Evolutionary conservation across 257 asterid species (phyloP).

Genomic region (Capsicum pubescens): DNA sequence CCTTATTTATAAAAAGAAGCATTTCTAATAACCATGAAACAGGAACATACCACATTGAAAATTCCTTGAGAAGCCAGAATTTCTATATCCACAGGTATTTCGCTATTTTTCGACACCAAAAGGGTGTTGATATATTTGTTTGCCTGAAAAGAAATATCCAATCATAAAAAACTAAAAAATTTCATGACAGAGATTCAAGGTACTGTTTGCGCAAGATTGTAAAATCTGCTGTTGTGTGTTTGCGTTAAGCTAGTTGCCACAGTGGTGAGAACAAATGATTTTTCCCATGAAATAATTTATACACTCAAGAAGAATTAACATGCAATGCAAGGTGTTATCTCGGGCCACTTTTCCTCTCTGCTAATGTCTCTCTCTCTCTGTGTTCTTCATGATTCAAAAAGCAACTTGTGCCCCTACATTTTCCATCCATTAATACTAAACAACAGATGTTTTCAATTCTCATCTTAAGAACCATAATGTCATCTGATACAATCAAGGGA

Average conservation of each 20-base stretch:
- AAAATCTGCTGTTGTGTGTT: not conserved
- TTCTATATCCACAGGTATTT: constrained; percentile 65
- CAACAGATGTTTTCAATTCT: not conserved
- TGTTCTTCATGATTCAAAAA: too few relatives aligned
- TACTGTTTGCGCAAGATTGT: constrained; percentile 22
- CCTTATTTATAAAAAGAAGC: too few relatives aligned
- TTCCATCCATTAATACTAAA: not conserved
- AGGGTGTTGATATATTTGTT: constrained; percentile 74
- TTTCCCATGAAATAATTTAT: too few relatives aligned
- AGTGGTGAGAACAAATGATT: too few relatives aligned
- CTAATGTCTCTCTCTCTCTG: too few relatives aligned
- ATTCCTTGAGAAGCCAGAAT: constrained; percentile 69
- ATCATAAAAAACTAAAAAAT: constrained; percentile 21
- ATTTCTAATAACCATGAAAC: too few relatives aligned
- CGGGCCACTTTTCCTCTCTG: too few relatives aligned
- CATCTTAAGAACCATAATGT: too few relatives aligned
- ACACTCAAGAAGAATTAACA: too few relatives aligned
- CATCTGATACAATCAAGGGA: constrained; percentile 24
- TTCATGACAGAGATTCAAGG: not conserved
- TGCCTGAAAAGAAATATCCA: constrained; percentile 57
- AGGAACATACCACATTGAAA: constrained; percentile 52
- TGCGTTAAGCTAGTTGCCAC: not conserved
- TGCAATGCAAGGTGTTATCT: too few relatives aligned
- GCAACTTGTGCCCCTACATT: not conserved
- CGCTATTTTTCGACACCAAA: constrained; percentile 74